Conservation (phyloP, 768 basidiomycete species). For the Mycena epipterygia region DNA sequence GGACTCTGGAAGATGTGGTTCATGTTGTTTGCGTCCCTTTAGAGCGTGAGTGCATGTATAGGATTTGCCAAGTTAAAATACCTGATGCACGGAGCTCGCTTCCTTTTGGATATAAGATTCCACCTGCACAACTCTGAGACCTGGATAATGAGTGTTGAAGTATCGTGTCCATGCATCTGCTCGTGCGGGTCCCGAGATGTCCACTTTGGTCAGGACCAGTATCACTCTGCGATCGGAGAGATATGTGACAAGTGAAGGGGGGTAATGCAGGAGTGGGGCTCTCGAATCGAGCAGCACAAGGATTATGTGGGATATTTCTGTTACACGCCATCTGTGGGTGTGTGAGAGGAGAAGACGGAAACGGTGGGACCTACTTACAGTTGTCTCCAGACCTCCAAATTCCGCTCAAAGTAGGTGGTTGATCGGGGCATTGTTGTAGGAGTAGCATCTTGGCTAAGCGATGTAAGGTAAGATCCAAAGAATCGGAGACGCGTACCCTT, state of each 20-base stretch:
- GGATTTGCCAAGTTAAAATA: not conserved
- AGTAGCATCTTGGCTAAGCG: not conserved
- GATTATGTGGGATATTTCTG: slow-evolving; percentile 91
- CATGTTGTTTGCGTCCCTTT: slow-evolving; percentile 58
- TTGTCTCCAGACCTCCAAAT: slow-evolving; percentile 96
- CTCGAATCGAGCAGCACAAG: slow-evolving; percentile 91
- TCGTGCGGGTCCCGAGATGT: slow-evolving; percentile 80
- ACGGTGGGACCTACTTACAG: slow-evolving; percentile 68
- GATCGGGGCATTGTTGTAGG: slow-evolving; percentile 64
- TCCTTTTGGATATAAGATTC: slow-evolving; percentile 79
- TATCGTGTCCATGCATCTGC: slow-evolving; percentile 76
- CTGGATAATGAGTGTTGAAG: slow-evolving; percentile 67
- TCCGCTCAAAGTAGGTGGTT: slow-evolving; percentile 88
- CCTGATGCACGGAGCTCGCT: slow-evolving; percentile 53
- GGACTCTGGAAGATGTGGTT: slow-evolving; percentile 77
- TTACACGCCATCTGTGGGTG: slow-evolving; percentile 85
- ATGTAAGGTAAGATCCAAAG: not conserved
- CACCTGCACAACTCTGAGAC: slow-evolving; percentile 75
- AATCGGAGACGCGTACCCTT: not conserved
- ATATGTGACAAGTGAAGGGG: slow-evolving; percentile 80
- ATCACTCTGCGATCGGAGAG: slow-evolving; percentile 70
- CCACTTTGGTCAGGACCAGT: slow-evolving; percentile 89
- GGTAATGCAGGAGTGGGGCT: slow-evolving; percentile 89
- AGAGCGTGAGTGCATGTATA: not conserved
- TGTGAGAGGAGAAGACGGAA: slow-evolving; percentile 29